Conservation (phyloP, 345 rosid genomes). For the Alliaria petiolata region DNA sequence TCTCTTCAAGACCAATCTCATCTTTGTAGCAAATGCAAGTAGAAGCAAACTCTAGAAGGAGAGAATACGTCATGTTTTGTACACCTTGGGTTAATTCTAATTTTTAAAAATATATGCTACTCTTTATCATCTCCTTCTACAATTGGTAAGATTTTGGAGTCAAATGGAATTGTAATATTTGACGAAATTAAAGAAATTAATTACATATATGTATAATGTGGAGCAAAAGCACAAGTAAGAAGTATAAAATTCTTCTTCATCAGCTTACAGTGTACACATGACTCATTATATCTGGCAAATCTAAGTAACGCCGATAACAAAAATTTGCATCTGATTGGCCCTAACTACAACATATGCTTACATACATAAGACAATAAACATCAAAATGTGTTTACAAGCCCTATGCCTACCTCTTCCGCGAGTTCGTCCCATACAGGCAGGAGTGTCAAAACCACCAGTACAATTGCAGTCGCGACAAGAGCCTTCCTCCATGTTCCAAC, state of each 20-base stretch:
- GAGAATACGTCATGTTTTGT: background rate
- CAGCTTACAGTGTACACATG: conserved; percentile 12
- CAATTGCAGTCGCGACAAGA: conserved; percentile 45
- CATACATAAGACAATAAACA: background rate
- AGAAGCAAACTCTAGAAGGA: background rate
- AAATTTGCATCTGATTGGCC: background rate
- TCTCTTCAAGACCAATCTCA: background rate
- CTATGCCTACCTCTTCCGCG: conserved; percentile 94
- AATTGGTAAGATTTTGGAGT: background rate
- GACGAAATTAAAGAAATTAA: background rate
- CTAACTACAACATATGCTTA: conserved; percentile 17
- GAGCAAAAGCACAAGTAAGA: background rate
- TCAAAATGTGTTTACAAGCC: conserved; percentile 68
- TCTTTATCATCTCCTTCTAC: background rate
- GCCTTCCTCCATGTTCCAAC: conserved; percentile 94
- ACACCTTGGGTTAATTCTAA: background rate
- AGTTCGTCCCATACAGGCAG: conserved; percentile 93
- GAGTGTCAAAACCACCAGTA: conserved; percentile 66
- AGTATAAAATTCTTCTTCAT: background rate
- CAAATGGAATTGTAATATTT: background rate
- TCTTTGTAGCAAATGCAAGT: background rate
- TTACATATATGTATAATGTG: background rate
- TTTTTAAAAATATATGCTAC: background rate
- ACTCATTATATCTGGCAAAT: conserved; percentile 1
- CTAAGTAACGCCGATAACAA: background rate